Conservation (phyloP, 441 rosid genomes). For the Erodium chrysanthum region DNA sequence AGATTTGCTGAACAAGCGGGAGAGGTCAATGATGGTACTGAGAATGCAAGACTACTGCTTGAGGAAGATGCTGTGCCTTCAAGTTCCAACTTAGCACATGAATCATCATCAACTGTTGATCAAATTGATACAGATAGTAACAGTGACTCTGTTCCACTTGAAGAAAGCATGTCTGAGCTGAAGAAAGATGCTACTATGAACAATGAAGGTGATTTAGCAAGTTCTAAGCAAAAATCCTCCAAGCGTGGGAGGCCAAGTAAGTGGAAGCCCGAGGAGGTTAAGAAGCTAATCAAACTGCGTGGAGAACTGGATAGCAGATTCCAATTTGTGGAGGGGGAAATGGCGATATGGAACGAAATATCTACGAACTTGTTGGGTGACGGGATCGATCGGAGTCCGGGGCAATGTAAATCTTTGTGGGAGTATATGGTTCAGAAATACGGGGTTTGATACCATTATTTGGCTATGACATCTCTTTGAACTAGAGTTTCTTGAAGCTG, state of each 20-base stretch:
- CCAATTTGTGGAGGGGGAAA: conserved; percentile 68
- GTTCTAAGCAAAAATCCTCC: conserved; percentile 35
- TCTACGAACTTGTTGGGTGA: conserved; percentile 48
- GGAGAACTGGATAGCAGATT: conserved; percentile 59
- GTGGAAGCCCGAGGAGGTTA: conserved; percentile 84
- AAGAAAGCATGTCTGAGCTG: conserved; percentile 21
- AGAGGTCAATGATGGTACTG: conserved; percentile 32
- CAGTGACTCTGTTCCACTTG: conserved; percentile 17
- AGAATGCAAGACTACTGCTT: conserved; percentile 29
- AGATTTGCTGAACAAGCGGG: no score
- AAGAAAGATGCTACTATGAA: conserved; percentile 26
- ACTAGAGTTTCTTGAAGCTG: no score
- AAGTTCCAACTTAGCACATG: conserved; percentile 27
- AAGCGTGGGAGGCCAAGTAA: conserved; percentile 46
- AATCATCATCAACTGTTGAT: conserved; percentile 22
- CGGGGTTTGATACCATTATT: conserved; percentile 53
- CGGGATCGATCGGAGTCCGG: conserved; percentile 59
- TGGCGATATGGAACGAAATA: conserved; percentile 94
- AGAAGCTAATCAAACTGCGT: conserved; percentile 59
- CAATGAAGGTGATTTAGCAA: conserved; percentile 33
- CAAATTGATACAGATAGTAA: conserved; percentile 20
- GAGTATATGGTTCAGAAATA: conserved; percentile 75
- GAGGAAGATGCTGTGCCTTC: conserved; percentile 33
- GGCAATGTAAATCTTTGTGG: conserved; percentile 86
- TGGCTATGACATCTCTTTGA: no score